Evolutionary conservation across 208 protist species (phyloP), one percentile per base, ranked within the genome.

Genomic region (Acanthamoeba quina): DNA sequence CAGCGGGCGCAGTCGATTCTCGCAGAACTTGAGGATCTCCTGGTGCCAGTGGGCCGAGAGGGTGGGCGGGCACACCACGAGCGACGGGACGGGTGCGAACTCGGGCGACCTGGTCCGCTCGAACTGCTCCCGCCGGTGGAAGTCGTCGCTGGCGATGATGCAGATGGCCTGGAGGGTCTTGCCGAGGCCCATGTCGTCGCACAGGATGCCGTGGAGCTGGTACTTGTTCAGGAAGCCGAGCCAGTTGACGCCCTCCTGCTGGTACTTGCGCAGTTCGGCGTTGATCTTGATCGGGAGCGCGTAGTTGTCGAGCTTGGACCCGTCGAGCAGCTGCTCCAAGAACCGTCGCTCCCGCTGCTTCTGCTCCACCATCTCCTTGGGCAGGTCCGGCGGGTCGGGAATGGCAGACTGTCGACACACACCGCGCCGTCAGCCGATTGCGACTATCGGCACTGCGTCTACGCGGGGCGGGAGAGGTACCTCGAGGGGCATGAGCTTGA

Each of bases 131-230:
- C 49, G 41, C 17, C 88, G 68, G 74, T 95, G 89, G 52, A 95
- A 74, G 19, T 95, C 83, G 58, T 96, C 92, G 31, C 94, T 95
- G 3, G 96, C 95, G 24, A 99, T 70, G 29, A 98, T 96, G 92
- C 95, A 98, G 52, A 99, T 96, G 9, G 97, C 96, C 95, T 99
- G 98, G 37, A 99, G 93, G 21, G 98, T 99, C 94, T 99, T 99
- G 5, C 98, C 98, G 1, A 99, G 96, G 47, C 98, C 98, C 92
- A 90, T 97, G 76, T 97, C 98, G 89, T 99, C 98, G 83, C 96
- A 97, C 1, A 99, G 96, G 24, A 99, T 98, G 44, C 98, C 98
- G 92, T 98, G 96, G 5, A 98, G 89, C 29, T 97, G 74, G 82
- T 97, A 98, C 56, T 95, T 94, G 74, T 96, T 82, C 17, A 99